Conservation (phyloP, 176 grass and related monocot species). For the maize (Zea mays) region DNA sequence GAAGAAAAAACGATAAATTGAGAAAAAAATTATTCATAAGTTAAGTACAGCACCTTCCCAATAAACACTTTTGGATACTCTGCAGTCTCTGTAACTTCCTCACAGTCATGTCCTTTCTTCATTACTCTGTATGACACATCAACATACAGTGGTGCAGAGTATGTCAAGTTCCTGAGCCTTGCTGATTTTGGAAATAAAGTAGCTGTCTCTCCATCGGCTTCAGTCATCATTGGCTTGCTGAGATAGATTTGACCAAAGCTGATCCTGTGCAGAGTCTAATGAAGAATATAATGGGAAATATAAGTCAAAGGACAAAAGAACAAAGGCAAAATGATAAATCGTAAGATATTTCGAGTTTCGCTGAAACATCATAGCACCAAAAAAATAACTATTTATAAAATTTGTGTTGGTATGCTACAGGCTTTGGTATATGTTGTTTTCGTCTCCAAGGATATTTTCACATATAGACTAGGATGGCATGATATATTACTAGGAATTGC, state of each 20-base stretch:
- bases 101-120: slow-evolving; percentile 96
- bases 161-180: slow-evolving; percentile 88
- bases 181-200: slow-evolving; percentile 95
- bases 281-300: slow-evolving; percentile 32
- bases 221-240: slow-evolving; percentile 96
- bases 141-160: slow-evolving; percentile 91
- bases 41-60: slow-evolving; percentile 65
- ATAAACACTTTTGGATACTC: slow-evolving; percentile 98
- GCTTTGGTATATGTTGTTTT: too few relatives aligned
- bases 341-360: background rate
- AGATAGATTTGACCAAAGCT: slow-evolving; percentile 94
- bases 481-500: too few relatives aligned
- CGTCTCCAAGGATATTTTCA: too few relatives aligned
- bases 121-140: slow-evolving; percentile 91
- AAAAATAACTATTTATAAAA: background rate
- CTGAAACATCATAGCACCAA: background rate
- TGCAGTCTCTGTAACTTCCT: slow-evolving; percentile 88
- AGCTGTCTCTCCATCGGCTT: slow-evolving; percentile 94
- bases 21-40: slow-evolving; percentile 22
- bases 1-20: slow-evolving; percentile 17
- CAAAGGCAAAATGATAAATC: background rate
- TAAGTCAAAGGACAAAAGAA: slow-evolving; percentile 23
- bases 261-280: slow-evolving; percentile 90
- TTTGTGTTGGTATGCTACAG: background rate
- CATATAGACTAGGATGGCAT: too few relatives aligned